Percentiles rank a stretch among this genome's conserved stretches.
phyloP scores from a whole-genome alignment of 2,329 filamentous ascomycete genomes.

The Pseudopithomyces maydicus region DNA sequence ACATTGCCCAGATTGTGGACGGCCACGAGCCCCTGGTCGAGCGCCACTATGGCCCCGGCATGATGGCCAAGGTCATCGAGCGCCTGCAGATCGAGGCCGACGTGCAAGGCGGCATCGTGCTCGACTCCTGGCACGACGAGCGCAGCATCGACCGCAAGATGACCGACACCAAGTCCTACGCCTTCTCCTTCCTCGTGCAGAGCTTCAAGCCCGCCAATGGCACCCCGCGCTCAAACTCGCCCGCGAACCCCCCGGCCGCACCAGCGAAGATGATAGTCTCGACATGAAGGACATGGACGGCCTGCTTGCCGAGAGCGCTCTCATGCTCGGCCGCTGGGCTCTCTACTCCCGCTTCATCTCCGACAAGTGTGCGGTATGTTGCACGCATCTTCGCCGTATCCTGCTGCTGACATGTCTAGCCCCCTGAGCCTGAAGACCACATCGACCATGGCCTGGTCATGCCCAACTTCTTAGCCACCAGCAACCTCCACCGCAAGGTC shows the following conservation, averaged over 20 bases:
- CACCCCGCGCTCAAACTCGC: conserved; percentile 75
- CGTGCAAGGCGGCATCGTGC: conserved; percentile 91
- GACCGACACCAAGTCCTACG: conserved; percentile 96
- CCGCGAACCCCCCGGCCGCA: conserved; percentile 64
- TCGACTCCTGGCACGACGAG: conserved; percentile 96
- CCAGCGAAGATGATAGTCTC: conserved; percentile 86
- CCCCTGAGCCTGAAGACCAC: conserved; percentile 54
- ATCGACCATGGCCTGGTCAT: conserved; percentile 64
- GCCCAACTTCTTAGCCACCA: conserved; percentile 77
- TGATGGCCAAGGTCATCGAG: conserved; percentile 95
- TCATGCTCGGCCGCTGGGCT: conserved; percentile 94
- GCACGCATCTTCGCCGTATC: conserved; percentile 7
- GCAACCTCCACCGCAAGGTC: conserved; percentile 80
- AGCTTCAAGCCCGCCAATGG: conserved; percentile 74
- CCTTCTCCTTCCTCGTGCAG: conserved; percentile 95
- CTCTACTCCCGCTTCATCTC: conserved; percentile 89
- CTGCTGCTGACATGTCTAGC: conserved; percentile 26
- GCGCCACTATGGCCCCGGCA: conserved; percentile 87
- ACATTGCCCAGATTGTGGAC: conserved; percentile 96
- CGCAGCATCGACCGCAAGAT: conserved; percentile 81
- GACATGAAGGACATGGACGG: conserved; percentile 97
- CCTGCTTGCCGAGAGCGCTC: conserved; percentile 81
- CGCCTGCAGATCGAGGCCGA: conserved; percentile 92
- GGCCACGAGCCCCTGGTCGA: conserved; percentile 89
- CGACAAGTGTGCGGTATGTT: conserved; percentile 78